A percentile compares a stretch with the other conserved stretches of the same genome.
phyloP scores from a whole-genome alignment of 192 early-diverging fungal species.

The Mortierella antarctica region DNA sequence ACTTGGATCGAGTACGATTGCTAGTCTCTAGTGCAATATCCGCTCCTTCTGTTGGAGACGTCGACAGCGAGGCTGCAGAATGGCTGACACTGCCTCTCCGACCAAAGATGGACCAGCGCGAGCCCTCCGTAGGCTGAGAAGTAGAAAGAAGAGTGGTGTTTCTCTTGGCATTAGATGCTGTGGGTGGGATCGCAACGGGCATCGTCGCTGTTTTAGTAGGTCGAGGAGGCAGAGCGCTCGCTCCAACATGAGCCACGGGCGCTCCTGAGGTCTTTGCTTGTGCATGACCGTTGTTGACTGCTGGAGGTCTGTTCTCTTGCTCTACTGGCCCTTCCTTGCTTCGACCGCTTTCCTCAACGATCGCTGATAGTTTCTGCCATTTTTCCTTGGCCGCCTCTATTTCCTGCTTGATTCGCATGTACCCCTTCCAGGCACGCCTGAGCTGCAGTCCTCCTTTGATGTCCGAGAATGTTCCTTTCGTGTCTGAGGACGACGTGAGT shows the following conservation, averaged over 20 bases:
- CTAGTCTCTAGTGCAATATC: slow-evolving; percentile 12
- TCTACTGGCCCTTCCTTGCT: neutral
- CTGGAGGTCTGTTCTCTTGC: neutral
- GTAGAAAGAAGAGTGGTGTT: slow-evolving; percentile 8
- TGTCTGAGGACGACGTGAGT: slow-evolving; percentile 44
- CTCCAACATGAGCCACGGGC: neutral
- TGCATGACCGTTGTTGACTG: neutral
- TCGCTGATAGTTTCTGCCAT: slow-evolving; percentile 16
- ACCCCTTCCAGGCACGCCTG: slow-evolving; percentile 53
- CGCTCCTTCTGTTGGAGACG: slow-evolving; percentile 13
- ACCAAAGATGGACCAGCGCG: slow-evolving; percentile 47
- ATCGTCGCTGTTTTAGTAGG: slow-evolving; percentile 12
- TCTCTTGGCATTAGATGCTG: neutral
- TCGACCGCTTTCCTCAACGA: neutral
- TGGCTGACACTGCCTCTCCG: slow-evolving; percentile 22
- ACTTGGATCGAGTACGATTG: slow-evolving; percentile 7
- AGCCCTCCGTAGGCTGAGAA: slow-evolving; percentile 29
- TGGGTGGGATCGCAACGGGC: slow-evolving; percentile 10
- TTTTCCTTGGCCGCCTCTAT: slow-evolving; percentile 42
- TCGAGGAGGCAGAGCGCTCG: neutral
- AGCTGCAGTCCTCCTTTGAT: slow-evolving; percentile 54
- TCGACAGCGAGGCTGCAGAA: slow-evolving; percentile 15
- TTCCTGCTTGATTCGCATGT: slow-evolving; percentile 55
- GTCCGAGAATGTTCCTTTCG: slow-evolving; percentile 54
- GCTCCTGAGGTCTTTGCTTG: neutral